Evolutionary conservation across 805 yeast species (phyloP), one percentile per base, ranked within the genome.

Genomic region (Candida hungchunana): DNA sequence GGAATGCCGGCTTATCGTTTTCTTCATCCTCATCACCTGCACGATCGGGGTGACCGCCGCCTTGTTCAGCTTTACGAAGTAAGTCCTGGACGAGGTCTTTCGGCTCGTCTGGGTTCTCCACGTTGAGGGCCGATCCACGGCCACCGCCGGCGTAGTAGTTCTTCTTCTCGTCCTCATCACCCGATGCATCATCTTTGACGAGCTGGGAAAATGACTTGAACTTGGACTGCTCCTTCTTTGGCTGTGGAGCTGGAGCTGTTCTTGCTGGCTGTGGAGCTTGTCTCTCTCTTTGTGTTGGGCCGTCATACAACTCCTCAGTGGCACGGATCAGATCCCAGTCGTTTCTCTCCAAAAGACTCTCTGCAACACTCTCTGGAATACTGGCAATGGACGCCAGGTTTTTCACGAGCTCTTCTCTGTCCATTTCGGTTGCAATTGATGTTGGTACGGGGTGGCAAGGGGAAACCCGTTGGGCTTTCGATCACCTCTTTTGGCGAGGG

Each of bases 61-160:
- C 73, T 44, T 71, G 69, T 53, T 78, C 75, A 5, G 89, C 88
- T 52, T 79, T 80, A 44, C 77, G 82, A 40, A 83, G 63, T 25
- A 83, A 56, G 38, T 76, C 77, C 40, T 66, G 69, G 12, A 76
- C 74, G 33, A 64, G 62, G 46, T 65, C 69, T 50, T 65, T 63
- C 43, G 55, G 56, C 19, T 17, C 37, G 35, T 51, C 37, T 10
- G 93, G 93, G 51, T 83, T 83, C 48, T 85, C 86, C 15, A 84
- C 89, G 56, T 82, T 83, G 44, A 84, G 64, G 5, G 79, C 93
- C 2, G 89, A 81, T 39, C 84, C 83, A 56, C 82, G 82, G 30
- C 67, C 86, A 33, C 74, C 74, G 12, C 79, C 79, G 1, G 84
- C 80, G 59, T 74, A 79, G 42, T 78, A 73, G 50, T 78, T 76